Percentiles rank a stretch among this genome's conserved stretches.
phyloP scores from a whole-genome alignment of 176 grass and related monocot genomes.

The Oryza coarctata region DNA sequence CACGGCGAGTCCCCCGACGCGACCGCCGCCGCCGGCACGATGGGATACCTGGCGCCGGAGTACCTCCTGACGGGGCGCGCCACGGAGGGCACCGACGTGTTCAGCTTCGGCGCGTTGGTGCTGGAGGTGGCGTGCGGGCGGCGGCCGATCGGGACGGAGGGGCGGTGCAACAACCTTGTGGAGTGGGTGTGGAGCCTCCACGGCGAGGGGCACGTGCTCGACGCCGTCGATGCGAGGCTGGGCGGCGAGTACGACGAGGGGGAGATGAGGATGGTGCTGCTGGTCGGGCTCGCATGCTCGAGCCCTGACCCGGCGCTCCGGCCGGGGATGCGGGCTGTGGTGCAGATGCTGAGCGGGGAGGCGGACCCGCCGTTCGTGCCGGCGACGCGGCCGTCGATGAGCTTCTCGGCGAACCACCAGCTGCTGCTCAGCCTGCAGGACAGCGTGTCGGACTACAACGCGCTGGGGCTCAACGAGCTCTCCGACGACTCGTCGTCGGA shows the following conservation, averaged over 20 bases:
- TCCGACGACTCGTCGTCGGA: conserved; percentile 43
- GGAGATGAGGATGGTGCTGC: conserved; percentile 53
- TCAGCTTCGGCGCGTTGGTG: conserved; percentile 80
- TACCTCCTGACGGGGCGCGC: conserved; percentile 93
- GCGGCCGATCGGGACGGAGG: conserved; percentile 59
- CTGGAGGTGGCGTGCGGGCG: conserved; percentile 77
- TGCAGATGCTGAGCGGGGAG: conserved; percentile 85
- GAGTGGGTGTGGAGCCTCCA: conserved; percentile 96
- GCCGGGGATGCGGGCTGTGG: conserved; percentile 76
- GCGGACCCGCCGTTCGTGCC: conserved; percentile 85
- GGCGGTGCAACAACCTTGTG: conserved; percentile 62
- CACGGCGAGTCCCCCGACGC: conserved; percentile 81
- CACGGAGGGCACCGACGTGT: conserved; percentile 75
- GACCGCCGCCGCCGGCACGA: conserved; percentile 79
- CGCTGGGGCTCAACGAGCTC: conserved; percentile 53
- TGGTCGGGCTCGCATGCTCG: conserved; percentile 82
- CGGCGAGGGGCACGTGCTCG: conserved; percentile 53
- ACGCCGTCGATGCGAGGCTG: conserved; percentile 48
- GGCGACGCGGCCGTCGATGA: conserved; percentile 69
- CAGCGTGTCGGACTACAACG: conserved; percentile 92
- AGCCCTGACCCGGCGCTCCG: conserved; percentile 60
- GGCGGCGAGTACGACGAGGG: conserved; percentile 70
- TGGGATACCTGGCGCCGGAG: conserved; percentile 95
- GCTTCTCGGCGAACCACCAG: conserved; percentile 78
- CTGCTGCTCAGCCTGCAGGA: conserved; percentile 86